These are phyloP conservation scores for Niebla homalea DNA, from an alignment of 495 filamentous ascomycete species.

Conservation along the genomic window DNA sequence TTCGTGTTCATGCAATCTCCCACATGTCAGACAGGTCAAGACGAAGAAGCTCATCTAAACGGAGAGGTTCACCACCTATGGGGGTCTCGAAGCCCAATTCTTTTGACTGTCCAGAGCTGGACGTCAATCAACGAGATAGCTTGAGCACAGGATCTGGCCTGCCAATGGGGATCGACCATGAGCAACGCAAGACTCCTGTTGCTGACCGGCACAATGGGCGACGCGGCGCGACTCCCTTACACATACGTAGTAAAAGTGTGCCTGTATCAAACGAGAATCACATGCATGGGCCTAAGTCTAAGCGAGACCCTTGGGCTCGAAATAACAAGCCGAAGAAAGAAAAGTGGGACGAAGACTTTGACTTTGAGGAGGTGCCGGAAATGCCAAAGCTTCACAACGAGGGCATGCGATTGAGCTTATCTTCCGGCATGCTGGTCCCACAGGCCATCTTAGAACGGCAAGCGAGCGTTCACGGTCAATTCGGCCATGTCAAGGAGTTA, in stretches of 20 bases:
- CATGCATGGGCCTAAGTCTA: slow-evolving; percentile 48
- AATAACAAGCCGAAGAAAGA: slow-evolving; percentile 72
- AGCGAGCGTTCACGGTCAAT: slow-evolving; percentile 72
- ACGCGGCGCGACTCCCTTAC: slow-evolving; percentile 60
- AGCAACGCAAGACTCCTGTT: slow-evolving; percentile 58
- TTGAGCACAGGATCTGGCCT: slow-evolving; percentile 42
- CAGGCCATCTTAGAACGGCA: slow-evolving; percentile 72
- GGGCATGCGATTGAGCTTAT: slow-evolving; percentile 16
- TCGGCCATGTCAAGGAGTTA: slow-evolving; percentile 74
- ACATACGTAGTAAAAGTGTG: slow-evolving; percentile 92
- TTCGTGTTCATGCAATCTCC: too few species aligned
- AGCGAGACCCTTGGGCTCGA: slow-evolving; percentile 81
- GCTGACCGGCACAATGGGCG: slow-evolving; percentile 63
- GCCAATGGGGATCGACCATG: slow-evolving; percentile 83
- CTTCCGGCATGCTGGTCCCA: slow-evolving; percentile 59
- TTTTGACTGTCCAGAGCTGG: slow-evolving; percentile 80
- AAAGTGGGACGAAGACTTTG: slow-evolving; percentile 78
- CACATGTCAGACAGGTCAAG: not conserved
- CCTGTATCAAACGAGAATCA: slow-evolving; percentile 65
- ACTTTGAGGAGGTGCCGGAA: slow-evolving; percentile 47
- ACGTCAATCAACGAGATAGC: slow-evolving; percentile 35
- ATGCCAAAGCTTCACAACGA: slow-evolving; percentile 12
- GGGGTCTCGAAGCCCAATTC: slow-evolving; percentile 30
- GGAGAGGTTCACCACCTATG: slow-evolving; percentile 8
- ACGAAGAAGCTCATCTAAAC: not conserved